Base-by-base conservation (phyloP, 2,329 filamentous ascomycete genomes). In the Proliferodiscus dingleyae region DNA sequence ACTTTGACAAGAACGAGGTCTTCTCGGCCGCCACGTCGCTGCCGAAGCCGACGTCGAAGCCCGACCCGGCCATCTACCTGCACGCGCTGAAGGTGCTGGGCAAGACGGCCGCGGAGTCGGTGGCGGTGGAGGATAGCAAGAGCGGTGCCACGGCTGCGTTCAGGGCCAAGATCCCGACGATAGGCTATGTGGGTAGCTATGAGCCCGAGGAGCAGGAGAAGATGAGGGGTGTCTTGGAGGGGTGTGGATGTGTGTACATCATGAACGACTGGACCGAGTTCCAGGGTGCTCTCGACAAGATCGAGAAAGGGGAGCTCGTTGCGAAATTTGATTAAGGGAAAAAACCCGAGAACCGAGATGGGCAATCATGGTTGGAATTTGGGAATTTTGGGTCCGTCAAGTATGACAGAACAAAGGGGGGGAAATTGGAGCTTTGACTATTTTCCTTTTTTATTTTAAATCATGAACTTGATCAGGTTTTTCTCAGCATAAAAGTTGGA, bases 101-200 rank as follows among this genome's bases (percentile, higher is more conserved):
- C 51, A 85, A 85, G 68, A 78, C 76, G 60, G 72, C 87, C 1
- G 71, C 71, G 37, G 83, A 94, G 73, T 82, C 78, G 54, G 75
- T 95, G 24, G 86, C 89, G 19, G 79, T 95, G 48, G 89, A 95
- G 74, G 89, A 95, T 72, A 88, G 83, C 74, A 88, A 87, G 77
- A 89, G 83, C 57, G 89, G 89, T 51, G 86, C 87, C 36, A 78
- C 85, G 47, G 88, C 86, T 54, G 85, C 82, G 48, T 81, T 83
- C 60, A 77, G 86, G 49, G 89, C 89, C 15, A 80, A 81, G 39
- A 93, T 95, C 62, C 83, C 80, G 51, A 81, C 86, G 52, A 81
- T 95, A 58, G 89, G 83, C 45, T 95, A 95, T 67, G 85, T 93
- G 24, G 89, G 89, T 28, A 85, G 85, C 47, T 93, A 91, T 68